phyloP scores from a whole-genome alignment of 768 basidiomycete species.

The Suillus alpinus region DNA sequence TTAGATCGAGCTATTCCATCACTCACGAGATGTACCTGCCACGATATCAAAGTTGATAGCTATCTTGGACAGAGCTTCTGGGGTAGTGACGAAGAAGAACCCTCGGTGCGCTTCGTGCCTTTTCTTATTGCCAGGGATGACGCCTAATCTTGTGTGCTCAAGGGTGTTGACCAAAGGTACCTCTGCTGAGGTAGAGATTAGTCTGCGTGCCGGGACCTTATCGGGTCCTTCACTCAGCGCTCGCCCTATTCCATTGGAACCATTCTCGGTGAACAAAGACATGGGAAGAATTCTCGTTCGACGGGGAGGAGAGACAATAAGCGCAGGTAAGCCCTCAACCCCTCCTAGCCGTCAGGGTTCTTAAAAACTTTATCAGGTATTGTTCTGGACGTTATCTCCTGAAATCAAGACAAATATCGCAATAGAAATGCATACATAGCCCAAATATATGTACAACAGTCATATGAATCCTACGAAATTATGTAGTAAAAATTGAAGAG shows the following conservation, averaged over 20 bases:
- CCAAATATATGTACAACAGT: slow-evolving; percentile 15
- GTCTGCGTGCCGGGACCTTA: slow-evolving; percentile 56
- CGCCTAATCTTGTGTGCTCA: slow-evolving; percentile 7
- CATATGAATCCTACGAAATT: slow-evolving; percentile 11
- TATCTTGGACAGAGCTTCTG: slow-evolving; percentile 74
- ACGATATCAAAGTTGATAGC: slow-evolving; percentile 79
- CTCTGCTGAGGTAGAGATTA: slow-evolving; percentile 85
- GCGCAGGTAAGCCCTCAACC: slow-evolving; percentile 60
- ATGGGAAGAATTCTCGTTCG: slow-evolving; percentile 93
- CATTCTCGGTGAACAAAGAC: slow-evolving; percentile 85
- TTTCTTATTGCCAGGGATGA: neutral
- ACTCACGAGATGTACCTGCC: slow-evolving; percentile 90
- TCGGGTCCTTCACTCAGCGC: slow-evolving; percentile 43
- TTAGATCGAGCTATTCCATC: slow-evolving; percentile 92
- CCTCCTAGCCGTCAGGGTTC: neutral
- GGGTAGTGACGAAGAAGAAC: slow-evolving; percentile 68
- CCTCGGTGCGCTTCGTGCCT: slow-evolving; percentile 61
- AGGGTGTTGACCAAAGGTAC: slow-evolving; percentile 84
- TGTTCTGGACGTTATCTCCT: slow-evolving; percentile 38
- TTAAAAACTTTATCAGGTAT: slow-evolving; percentile 37
- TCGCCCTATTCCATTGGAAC: slow-evolving; percentile 79
- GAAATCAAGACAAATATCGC: slow-evolving; percentile 4
- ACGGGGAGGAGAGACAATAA: slow-evolving; percentile 90
- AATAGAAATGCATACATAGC: slow-evolving; percentile 3
- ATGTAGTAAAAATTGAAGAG: slow-evolving; percentile 4